Evolutionary conservation across 345 rosid genomes (phyloP).

Genomic region (Microcos paniculata): DNA sequence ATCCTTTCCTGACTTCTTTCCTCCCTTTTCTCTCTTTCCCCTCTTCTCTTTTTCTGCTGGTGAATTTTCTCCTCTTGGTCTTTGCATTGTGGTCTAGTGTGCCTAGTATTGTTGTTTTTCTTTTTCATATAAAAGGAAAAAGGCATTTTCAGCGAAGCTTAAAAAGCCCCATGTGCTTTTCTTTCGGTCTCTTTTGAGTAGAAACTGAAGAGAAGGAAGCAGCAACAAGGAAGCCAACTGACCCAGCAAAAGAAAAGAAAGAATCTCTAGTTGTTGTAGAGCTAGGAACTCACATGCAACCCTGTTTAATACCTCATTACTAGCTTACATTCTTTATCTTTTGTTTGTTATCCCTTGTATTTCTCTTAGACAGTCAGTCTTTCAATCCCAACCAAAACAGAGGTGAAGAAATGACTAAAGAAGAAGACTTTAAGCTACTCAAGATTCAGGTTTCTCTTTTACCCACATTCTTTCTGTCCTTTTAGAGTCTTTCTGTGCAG

Average conservation of each 20-base stretch:
- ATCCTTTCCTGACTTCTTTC: not conserved
- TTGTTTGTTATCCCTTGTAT: not conserved
- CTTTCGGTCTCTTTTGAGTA: slow-evolving; percentile 28
- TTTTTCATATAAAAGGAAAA: not conserved
- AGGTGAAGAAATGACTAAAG: slow-evolving; percentile 65
- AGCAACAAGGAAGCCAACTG: not conserved
- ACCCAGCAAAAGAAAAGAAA: not conserved
- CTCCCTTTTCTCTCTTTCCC: slow-evolving; percentile 3
- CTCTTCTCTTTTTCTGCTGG: not conserved
- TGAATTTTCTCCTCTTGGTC: slow-evolving; percentile 3
- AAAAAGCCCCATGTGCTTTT: slow-evolving; percentile 36
- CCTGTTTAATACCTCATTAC: not conserved
- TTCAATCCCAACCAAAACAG: slow-evolving; percentile 21
- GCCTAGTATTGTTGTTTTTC: not conserved
- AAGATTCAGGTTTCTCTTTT: slow-evolving; percentile 68
- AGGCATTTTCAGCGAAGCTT: slow-evolving; percentile 16
- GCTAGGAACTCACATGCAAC: slow-evolving; percentile 15
- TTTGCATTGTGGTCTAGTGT: not conserved
- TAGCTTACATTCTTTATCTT: not conserved
- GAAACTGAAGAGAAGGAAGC: not conserved
- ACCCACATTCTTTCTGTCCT: slow-evolving; percentile 21
- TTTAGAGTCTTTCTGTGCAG: not conserved
- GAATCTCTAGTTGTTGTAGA: slow-evolving; percentile 5
- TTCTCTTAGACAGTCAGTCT: slow-evolving; percentile 27
- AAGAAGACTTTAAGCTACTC: slow-evolving; percentile 83